These are phyloP conservation scores for Tephrocybe sp. DNA, from an alignment of 768 basidiomycete species.

Conservation along the genomic window DNA sequence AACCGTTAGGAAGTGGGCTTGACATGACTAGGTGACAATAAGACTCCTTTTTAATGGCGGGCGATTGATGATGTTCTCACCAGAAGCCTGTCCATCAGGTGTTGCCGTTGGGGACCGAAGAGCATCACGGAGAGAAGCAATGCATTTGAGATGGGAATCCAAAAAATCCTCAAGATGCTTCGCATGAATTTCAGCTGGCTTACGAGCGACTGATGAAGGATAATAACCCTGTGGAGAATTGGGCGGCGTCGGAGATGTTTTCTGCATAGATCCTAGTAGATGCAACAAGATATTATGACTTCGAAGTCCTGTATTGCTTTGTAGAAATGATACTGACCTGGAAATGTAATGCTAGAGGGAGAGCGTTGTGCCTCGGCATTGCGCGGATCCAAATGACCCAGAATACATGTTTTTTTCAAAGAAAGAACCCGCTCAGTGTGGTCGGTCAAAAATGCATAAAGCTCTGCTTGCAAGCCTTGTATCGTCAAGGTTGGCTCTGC, in stretches of 20 bases:
- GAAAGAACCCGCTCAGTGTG: constrained; percentile 4
- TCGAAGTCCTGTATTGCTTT: no score
- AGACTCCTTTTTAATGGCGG: not conserved
- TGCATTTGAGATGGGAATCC: constrained; percentile 23
- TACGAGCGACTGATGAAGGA: not conserved
- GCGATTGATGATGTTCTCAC: not conserved
- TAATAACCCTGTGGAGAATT: not conserved
- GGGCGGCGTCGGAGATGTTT: not conserved
- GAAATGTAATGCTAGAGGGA: not conserved
- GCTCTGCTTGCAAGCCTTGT: constrained; percentile 10
- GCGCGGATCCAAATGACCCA: not conserved
- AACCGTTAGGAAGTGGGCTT: not conserved
- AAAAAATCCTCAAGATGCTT: constrained; percentile 27
- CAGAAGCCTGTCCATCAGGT: not conserved
- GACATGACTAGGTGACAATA: not conserved
- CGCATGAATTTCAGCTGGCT: constrained; percentile 20
- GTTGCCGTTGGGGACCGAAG: not conserved
- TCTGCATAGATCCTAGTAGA: not conserved
- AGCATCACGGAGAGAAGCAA: constrained; percentile 24
- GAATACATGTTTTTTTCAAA: not conserved
- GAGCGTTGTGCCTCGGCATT: no score
- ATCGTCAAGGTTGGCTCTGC: no score
- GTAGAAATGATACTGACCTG: not conserved
- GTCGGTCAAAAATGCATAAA: constrained; percentile 8
- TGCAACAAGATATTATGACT: not conserved